These are phyloP conservation scores for Diaporthe citri DNA, from an alignment of 2,329 filamentous ascomycete genomes.

Conservation along the genomic window DNA sequence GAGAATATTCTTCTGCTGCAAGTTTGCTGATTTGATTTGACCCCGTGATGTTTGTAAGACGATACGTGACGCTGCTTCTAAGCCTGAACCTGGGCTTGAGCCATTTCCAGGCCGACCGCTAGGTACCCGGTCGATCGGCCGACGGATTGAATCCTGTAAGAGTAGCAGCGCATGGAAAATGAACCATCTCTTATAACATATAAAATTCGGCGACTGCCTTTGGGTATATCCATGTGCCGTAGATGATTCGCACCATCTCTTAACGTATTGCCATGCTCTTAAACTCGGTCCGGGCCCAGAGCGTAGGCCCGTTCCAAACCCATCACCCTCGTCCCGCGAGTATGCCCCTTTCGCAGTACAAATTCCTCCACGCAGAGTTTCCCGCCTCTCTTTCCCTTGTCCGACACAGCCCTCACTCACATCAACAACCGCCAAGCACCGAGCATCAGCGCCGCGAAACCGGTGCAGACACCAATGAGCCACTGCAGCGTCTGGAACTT, in stretches of 20 bases:
- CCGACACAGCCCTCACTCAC: constrained; percentile 58
- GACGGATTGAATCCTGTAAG: background rate
- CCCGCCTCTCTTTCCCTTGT: background rate
- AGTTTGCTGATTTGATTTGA: too few species aligned
- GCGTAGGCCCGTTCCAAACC: background rate
- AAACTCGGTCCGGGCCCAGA: background rate
- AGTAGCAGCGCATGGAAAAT: background rate
- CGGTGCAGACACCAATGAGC: constrained; percentile 88
- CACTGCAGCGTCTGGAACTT: constrained; percentile 99
- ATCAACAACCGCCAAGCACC: constrained; percentile 79
- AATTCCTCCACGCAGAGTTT: background rate
- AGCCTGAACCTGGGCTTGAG: background rate
- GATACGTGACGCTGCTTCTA: background rate
- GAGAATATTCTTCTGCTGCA: background rate
- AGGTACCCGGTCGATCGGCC: background rate
- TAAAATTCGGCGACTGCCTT: constrained; percentile 10
- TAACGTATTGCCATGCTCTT: background rate
- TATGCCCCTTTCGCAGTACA: background rate
- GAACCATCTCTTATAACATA: background rate
- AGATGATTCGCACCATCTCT: background rate
- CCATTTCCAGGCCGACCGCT: background rate
- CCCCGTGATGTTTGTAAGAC: background rate
- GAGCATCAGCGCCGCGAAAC: constrained; percentile 74
- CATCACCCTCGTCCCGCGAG: too few species aligned
- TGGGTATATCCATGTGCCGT: constrained; percentile 27